Base-by-base conservation (phyloP, 2,329 filamentous ascomycete species). In the Penicillium sp. region DNA sequence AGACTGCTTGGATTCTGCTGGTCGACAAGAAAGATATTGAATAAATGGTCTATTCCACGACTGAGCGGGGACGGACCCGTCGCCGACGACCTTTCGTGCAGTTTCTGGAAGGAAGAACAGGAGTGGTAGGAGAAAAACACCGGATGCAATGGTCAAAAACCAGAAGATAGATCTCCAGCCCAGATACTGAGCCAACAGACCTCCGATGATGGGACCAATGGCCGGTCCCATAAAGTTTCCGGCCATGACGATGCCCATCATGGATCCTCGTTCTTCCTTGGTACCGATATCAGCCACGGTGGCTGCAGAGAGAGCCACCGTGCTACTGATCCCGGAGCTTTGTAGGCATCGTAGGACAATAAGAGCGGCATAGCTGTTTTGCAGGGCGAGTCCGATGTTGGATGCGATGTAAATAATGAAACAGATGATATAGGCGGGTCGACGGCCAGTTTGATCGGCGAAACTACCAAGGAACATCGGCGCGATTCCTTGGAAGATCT, bases 201-300 rank as follows among this genome's bases (percentile, higher is more conserved):
- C 82, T 10, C 82, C 81, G 3, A 85, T 64, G 1, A 82, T 71
- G 0, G 82, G 80, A 0, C 76, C 67, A 5, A 84, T 54, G 3
- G 69, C 57, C 1, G 67, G 67, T 0, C 64, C 69, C 9, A 71
- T 34, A 26, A 80, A 76, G 37, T 75, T 67, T 11, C 75, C 79
- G 3, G 70, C 71, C 20, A 72, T 74, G n/a, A 80, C 76, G 42
- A 80, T 74, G 34, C 77, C 83, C 67, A 89, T 81, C 54, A 84
- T 89, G 39, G 73, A 76, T 2, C 85, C 85, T 50, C 85, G 70
- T 58, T 90, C 82, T 0, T 76, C 72, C 30, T 75, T 79, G 0
- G 81, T 78, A 0, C 80, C 73, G 4, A 88, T 72, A 51, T 92
- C 85, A 0, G 82, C 80, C 10, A 89, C 75, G 1, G 87, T 77